Conservation (phyloP, 495 filamentous ascomycete species). For the Penicillium flavigenum region DNA sequence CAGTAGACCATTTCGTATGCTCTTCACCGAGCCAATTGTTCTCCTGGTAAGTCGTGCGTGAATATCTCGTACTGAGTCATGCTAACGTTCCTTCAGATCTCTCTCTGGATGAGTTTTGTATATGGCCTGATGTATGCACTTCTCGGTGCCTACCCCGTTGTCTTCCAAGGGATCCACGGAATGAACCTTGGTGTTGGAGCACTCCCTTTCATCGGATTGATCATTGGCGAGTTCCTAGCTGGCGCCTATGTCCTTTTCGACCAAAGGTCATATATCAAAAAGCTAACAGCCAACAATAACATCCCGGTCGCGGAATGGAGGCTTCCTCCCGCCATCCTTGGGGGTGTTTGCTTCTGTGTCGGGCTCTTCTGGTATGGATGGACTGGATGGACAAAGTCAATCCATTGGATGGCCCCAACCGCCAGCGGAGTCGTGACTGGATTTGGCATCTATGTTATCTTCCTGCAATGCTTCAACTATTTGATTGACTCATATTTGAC, state of each 20-base stretch:
- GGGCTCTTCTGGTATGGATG: conserved; percentile 56
- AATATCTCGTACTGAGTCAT: background rate
- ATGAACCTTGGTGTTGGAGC: conserved; percentile 41
- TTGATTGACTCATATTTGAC: conserved; percentile 52
- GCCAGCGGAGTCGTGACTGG: conserved; percentile 36
- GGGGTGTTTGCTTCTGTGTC: conserved; percentile 48
- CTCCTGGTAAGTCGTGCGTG: conserved; percentile 15
- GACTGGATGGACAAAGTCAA: conserved; percentile 36
- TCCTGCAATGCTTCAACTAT: conserved; percentile 43
- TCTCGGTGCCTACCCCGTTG: conserved; percentile 41
- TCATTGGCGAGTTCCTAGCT: conserved; percentile 40
- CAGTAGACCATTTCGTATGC: conserved; percentile 46
- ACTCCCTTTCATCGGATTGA: conserved; percentile 42
- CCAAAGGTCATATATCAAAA: conserved; percentile 32
- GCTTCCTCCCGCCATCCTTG: conserved; percentile 48
- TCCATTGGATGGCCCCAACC: conserved; percentile 43
- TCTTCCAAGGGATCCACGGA: conserved; percentile 39
- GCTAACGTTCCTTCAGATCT: conserved; percentile 38
- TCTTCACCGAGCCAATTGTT: conserved; percentile 46
- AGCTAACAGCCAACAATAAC: conserved; percentile 34
- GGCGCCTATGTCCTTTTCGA: conserved; percentile 28
- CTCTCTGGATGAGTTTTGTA: conserved; percentile 49
- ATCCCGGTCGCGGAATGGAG: conserved; percentile 41
- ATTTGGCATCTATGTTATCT: conserved; percentile 40
- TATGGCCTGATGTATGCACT: conserved; percentile 47